Evolutionary conservation across 2,329 filamentous ascomycete species (phyloP).

Genomic region (Truncatella angustata): DNA sequence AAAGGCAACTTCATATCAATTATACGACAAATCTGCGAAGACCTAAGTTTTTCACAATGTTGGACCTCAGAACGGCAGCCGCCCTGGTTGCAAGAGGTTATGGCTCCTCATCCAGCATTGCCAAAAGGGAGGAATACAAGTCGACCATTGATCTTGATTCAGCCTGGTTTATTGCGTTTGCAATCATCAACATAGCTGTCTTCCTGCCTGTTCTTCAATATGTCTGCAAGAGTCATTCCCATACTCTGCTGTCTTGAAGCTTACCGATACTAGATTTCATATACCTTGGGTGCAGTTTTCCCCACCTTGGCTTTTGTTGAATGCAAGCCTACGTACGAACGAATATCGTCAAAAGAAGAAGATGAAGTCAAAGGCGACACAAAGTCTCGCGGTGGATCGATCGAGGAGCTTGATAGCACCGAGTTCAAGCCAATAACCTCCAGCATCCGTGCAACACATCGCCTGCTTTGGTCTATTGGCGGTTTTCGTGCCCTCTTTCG

Average conservation of each 20-base stretch:
- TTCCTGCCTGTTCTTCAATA: not conserved
- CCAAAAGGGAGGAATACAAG: not conserved
- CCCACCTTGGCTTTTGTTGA: slow-evolving; percentile 53
- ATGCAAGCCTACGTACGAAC: slow-evolving; percentile 46
- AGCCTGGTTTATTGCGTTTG: not conserved
- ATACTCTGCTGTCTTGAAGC: not conserved
- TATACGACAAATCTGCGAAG: not conserved
- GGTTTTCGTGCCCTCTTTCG: slow-evolving; percentile 66
- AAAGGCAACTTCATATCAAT: too few relatives aligned
- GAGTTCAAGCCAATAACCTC: slow-evolving; percentile 38
- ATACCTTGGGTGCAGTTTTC: slow-evolving; percentile 46
- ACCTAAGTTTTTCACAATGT: not conserved
- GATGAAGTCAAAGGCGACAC: slow-evolving; percentile 12
- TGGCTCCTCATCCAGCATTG: not conserved
- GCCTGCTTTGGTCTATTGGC: slow-evolving; percentile 56
- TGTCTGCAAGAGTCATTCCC: not conserved
- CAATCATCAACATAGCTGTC: not conserved
- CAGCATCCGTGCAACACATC: slow-evolving; percentile 44
- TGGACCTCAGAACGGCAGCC: not conserved
- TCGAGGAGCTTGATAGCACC: slow-evolving; percentile 28
- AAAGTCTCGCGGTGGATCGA: slow-evolving; percentile 25
- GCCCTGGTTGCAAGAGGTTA: not conserved
- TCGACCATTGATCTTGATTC: not conserved
- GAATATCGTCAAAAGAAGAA: slow-evolving; percentile 33
- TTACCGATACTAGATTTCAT: slow-evolving; percentile 36